Base-by-base conservation (phyloP, 345 rosid species). In the Clarkia xantiana region DNA sequence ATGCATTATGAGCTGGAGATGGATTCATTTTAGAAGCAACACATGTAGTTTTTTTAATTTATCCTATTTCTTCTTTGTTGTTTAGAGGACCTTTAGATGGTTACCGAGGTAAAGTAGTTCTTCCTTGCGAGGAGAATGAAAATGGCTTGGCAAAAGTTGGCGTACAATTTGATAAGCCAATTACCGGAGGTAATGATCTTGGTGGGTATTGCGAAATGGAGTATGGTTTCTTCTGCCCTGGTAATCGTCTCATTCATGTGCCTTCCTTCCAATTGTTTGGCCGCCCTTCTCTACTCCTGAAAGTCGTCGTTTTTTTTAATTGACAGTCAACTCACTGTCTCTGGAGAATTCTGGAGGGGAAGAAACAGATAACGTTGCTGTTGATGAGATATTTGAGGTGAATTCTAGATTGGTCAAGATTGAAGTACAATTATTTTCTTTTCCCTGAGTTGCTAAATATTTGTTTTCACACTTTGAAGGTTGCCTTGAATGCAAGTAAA, bases 201-300 rank as follows among this genome's bases (percentile, higher is more conserved):
- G 99, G 96, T 56, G 99, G 95, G 42, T 76, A 46, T 45, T 93
- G 99, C 60, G 95, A 93, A 67, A 87, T 71, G 60, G 94, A 77
- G 54, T 87, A 66, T 47, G 96, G 99, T 18, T 93, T 86, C 62
- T 93, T 87, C 57, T 93, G 96, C 79, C 52, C 82, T 55, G 94
- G 99, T 93, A 71, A 42, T 45, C 44, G 14, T 14, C 47, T 19
- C 10, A 11, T 20, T 49, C 13, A 3, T 16, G 3, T 16, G 29
- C 17, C 4, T 39, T 59, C 16, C n/a, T 19, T 18, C 14, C 18
- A 14, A 19, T 18, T 18, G 38, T 15, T 47, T 17, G 34, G 12
- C 42, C 44, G 14, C 14, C 42, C 49, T 11, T 46, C 38, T 17
- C 15, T 18, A 38, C 40, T 10, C 12, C 51, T 17, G 15, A 25